A percentile compares a stretch with the other conserved stretches of the same genome.
Evolutionary conservation across 2,329 filamentous ascomycete genomes (phyloP).

Genomic region (Fragosphaeria purpurea): DNA sequence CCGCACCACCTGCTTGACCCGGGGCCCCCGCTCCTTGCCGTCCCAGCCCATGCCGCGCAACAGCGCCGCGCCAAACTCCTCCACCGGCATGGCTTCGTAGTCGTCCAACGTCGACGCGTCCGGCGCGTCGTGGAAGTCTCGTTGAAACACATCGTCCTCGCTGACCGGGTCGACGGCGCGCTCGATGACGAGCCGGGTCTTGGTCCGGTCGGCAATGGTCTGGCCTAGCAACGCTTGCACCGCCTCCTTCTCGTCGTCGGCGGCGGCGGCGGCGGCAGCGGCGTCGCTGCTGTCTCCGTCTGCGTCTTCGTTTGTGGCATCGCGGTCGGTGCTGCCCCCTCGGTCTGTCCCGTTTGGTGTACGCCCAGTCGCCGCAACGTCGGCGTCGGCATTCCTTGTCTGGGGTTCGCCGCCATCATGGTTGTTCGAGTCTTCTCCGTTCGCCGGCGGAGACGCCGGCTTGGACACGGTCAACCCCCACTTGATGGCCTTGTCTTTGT

Average conservation of each 20-base stretch:
- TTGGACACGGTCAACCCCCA: constrained; percentile 27
- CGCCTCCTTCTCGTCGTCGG: constrained; percentile 11
- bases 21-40: constrained; percentile 47
- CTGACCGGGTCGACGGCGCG: constrained; percentile 32
- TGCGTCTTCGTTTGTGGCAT: background rate
- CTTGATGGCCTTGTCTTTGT: constrained; percentile 26
- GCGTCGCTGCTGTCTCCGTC: background rate
- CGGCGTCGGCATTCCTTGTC: background rate
- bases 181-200: constrained; percentile 11
- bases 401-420: background rate
- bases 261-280: background rate
- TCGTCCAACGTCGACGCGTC: constrained; percentile 69
- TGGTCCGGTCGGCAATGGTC: constrained; percentile 6
- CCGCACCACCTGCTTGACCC: constrained; percentile 55
- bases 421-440: background rate
- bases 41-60: constrained; percentile 96
- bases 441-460: constrained; percentile 9
- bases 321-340: background rate
- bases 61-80: constrained; percentile 86
- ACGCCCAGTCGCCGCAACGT: too few species aligned
- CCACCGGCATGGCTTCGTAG: constrained; percentile 82
- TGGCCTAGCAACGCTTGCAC: constrained; percentile 13
- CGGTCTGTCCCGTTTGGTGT: background rate
- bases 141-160: constrained; percentile 59
- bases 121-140: constrained; percentile 62